Conservation (phyloP, 2,329 filamentous ascomycete species). For the Achaetomium macrosporum region DNA sequence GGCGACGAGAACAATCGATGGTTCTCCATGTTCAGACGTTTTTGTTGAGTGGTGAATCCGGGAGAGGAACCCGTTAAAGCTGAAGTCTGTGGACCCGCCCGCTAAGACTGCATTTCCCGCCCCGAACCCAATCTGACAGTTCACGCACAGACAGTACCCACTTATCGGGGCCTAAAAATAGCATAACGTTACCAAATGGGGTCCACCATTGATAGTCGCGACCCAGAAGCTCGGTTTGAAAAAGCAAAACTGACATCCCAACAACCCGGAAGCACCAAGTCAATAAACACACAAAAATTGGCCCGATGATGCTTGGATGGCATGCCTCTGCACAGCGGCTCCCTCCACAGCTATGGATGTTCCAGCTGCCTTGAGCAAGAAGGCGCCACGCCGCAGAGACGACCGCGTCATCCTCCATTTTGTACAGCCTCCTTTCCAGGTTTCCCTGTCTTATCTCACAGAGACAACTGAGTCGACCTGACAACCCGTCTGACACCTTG, state of each 20-base stretch:
- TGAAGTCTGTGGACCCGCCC: no score
- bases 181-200: no score
- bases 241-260: no score
- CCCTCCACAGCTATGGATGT: not conserved
- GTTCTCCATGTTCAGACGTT: no score
- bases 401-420: constrained; percentile 74
- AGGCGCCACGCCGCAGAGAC: constrained; percentile 45
- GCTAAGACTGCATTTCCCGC: no score
- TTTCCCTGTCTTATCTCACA: not conserved
- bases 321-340: not conserved
- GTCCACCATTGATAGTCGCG: not conserved
- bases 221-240: not conserved
- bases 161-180: no score
- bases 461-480: not conserved
- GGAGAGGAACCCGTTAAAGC: no score
- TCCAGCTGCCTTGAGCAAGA: constrained; percentile 5
- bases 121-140: no score
- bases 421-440: constrained; percentile 38
- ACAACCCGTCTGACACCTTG: constrained; percentile 7
- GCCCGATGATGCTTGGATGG: constrained; percentile 4
- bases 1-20: no score
- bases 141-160: no score
- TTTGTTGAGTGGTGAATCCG: no score
- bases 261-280: no score
- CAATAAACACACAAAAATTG: constrained; percentile 15